Evolutionary conservation across 768 basidiomycete species (phyloP).

Genomic region (Russula emetica): DNA sequence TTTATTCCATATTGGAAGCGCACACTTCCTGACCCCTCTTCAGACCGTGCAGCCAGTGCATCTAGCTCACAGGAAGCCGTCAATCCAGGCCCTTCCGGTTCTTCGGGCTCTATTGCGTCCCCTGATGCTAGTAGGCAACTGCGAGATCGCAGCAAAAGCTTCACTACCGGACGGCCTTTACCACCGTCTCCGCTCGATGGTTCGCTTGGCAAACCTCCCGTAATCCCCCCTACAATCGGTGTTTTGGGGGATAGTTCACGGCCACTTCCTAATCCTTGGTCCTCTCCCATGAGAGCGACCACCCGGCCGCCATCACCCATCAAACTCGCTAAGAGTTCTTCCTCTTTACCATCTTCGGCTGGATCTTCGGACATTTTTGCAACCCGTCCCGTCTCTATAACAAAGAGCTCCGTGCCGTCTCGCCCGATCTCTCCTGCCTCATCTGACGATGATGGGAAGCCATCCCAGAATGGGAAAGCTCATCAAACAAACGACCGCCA

Average conservation of each 20-base stretch:
- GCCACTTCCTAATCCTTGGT: conserved; percentile 14
- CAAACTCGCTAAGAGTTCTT: conserved; percentile 15
- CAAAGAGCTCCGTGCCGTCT: conserved; percentile 13
- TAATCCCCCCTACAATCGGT: conserved; percentile 16
- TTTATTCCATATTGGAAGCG: conserved; percentile 30
- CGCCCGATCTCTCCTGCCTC: conserved; percentile 24
- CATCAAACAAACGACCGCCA: conserved; percentile 2
- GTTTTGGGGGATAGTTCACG: conserved; percentile 11
- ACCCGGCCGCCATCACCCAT: conserved; percentile 18
- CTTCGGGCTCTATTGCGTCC: neutral
- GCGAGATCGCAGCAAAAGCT: conserved; percentile 26
- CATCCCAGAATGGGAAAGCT: conserved; percentile 15
- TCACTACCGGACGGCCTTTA: conserved; percentile 24
- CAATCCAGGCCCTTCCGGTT: conserved; percentile 7
- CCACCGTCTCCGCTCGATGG: conserved; percentile 26
- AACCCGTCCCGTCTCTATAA: conserved; percentile 10
- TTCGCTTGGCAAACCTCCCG: conserved; percentile 13
- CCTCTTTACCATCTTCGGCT: conserved; percentile 13
- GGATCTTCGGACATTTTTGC: conserved; percentile 14
- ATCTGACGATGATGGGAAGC: conserved; percentile 21
- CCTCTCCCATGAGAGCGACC: conserved; percentile 10
- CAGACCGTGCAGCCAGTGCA: conserved; percentile 11
- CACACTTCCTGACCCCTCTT: conserved; percentile 25
- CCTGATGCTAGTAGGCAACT: neutral
- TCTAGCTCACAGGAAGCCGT: conserved; percentile 18